phyloP scores from a whole-genome alignment of 2,329 filamentous ascomycete species.

The Nemania diffusa region DNA sequence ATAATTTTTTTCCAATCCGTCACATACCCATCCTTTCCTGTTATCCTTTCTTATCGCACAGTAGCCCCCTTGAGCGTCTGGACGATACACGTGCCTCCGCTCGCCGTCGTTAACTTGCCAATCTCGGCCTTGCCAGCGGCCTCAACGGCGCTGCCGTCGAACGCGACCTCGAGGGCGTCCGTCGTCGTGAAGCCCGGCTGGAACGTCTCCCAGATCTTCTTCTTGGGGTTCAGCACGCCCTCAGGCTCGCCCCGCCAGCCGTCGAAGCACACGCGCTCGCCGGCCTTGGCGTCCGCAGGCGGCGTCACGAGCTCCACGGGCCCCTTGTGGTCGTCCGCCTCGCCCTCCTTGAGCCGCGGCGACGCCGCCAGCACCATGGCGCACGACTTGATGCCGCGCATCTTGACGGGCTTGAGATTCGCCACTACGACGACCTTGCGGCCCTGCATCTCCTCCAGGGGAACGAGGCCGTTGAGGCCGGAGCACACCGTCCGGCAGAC shows the following conservation, averaged over 20 bases:
- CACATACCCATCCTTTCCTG: neutral
- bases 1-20: neutral
- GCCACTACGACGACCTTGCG: conserved; percentile 95
- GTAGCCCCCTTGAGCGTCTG: conserved; percentile 81
- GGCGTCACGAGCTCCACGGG: conserved; percentile 93
- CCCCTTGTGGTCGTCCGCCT: conserved; percentile 84
- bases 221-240: conserved; percentile 96
- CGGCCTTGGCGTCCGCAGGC: conserved; percentile 80
- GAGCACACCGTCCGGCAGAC: conserved; percentile 96
- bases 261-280: conserved; percentile 91
- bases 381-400: conserved; percentile 83
- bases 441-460: conserved; percentile 94
- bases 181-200: conserved; percentile 97
- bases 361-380: conserved; percentile 95
- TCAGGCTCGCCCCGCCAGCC: conserved; percentile 95
- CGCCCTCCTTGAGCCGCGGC: conserved; percentile 82
- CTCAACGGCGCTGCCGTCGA: conserved; percentile 82
- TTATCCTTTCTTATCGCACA: conserved; percentile 71
- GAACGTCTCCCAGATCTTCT: conserved; percentile 98
- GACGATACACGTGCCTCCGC: conserved; percentile 84
- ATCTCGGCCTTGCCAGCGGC: conserved; percentile 76
- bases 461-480: conserved; percentile 90
- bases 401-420: conserved; percentile 99
- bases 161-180: conserved; percentile 81
- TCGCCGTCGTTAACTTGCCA: conserved; percentile 78